Conservation (phyloP, 2,329 filamentous ascomycete species). For the Alternaria gaisen region DNA sequence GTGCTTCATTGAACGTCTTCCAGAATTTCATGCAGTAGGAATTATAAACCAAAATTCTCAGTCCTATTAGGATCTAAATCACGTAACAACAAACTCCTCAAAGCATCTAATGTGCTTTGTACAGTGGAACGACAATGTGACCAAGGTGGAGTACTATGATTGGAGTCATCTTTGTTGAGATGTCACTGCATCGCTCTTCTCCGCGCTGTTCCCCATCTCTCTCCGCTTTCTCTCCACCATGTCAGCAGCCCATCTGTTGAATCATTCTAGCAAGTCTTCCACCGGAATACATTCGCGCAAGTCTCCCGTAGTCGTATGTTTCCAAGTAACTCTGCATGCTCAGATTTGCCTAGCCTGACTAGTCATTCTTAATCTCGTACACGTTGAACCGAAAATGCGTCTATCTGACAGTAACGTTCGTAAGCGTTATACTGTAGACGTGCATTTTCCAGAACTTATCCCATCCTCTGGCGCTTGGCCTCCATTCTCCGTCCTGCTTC, state of each 20-base stretch:
- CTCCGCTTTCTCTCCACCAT: neutral
- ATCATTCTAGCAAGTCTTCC: neutral
- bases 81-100: neutral
- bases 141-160: neutral
- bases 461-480: conserved; percentile 3
- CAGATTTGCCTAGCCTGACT: neutral
- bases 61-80: neutral
- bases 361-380: neutral
- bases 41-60: neutral
- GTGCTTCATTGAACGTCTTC: neutral
- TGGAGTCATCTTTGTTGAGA: rapidly evolving
- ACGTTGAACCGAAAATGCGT: neutral
- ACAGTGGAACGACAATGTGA: neutral
- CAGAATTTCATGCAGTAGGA: neutral
- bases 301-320: neutral
- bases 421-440: neutral
- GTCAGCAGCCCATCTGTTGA: neutral
- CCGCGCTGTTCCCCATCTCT: neutral
- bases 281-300: neutral
- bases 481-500: conserved; percentile 13
- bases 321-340: neutral
- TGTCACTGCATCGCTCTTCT: neutral
- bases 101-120: neutral
- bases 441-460: neutral
- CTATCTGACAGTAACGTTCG: too few species aligned